Evolutionary conservation across 169 alveolate species (phyloP), one percentile per base, ranked within the genome.

Genomic region (Cystoisospora suis): DNA sequence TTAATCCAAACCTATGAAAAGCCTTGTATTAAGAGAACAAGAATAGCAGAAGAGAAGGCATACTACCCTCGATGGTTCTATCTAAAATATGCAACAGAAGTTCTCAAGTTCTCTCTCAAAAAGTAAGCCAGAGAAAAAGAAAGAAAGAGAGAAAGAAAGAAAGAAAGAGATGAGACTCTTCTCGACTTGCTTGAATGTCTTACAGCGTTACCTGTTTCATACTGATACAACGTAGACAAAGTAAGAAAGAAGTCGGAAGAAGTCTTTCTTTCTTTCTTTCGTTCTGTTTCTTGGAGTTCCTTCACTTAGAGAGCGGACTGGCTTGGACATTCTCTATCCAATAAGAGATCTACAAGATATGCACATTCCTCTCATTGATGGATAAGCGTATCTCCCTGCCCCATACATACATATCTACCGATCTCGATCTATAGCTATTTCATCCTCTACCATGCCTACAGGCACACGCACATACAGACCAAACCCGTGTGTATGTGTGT

Each of bases 1-100:
- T 46, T 83, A 0, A 32, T 59, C 45, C 89, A 83, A 49, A 83
- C 80, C 38, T 83, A 83, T 42, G 89, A 83, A 32, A 83, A 83
- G 56, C 89, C 77, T 2, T 47, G 77, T 17, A 27, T 38, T 12
- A 83, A 42, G 32, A 29, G 89, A 20, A 83, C 65, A 6, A 32
- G 89, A 7, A 49, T 56, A 0, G 77, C 80, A 0, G 80, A 83
- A 38, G 89, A 83, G 32, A 83, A 59, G 27, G 75, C 61, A 38
- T 83, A 83, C 70, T 83, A 56, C 34, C 77, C 89, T 23, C 36
- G 70, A 23, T 83, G 80, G 77, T 49, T 61, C 40, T 83, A 56
- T n/a, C 80, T 83, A 4, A 47, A 49, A 17, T 83, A 83, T 40
- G 80, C 81, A 6, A 38, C 89, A 3, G 80, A 83, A n/a, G 61